Evolutionary conservation across 257 asterid species (phyloP).

Genomic region (Gentiana macrophylla): DNA sequence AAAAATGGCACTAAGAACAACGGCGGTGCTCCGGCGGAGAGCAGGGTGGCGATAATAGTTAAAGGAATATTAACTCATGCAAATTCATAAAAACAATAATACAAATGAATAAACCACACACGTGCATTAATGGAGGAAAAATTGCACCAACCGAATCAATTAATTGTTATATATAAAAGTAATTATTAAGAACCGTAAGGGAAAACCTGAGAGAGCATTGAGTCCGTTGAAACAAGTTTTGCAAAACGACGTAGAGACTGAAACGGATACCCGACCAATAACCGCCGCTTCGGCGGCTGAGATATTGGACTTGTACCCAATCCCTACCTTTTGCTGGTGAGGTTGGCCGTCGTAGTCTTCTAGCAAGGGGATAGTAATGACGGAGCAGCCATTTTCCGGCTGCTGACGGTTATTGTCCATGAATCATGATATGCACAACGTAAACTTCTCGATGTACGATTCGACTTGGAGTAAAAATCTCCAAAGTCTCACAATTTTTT

Average conservation of each 20-base stretch:
- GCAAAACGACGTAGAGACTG: slow-evolving; percentile 46
- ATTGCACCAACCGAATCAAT: no score
- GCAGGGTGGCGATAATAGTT: no score
- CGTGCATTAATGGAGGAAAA: neutral
- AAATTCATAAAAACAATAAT: neutral
- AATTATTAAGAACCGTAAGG: neutral
- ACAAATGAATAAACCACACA: neutral
- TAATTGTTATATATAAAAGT: no score
- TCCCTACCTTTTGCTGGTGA: neutral
- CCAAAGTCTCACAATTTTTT: no score
- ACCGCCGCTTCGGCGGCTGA: neutral
- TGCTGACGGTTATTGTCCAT: slow-evolving; percentile 12
- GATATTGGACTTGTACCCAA: neutral
- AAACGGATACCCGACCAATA: neutral
- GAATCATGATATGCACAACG: slow-evolving; percentile 1
- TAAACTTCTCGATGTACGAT: no score
- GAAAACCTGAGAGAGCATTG: slow-evolving; percentile 60
- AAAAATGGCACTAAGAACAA: no score
- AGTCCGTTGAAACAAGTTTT: slow-evolving; percentile 86
- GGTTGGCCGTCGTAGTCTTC: neutral
- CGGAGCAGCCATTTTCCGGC: slow-evolving; percentile 10
- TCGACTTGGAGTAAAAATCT: no score
- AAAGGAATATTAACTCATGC: no score
- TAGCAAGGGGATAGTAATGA: slow-evolving; percentile 17
- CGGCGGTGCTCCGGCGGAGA: no score